Percentiles rank a stretch among this genome's conserved stretches.
These are phyloP conservation scores for Phaeosphaeriaceae sp. DNA, from an alignment of 2,329 filamentous ascomycete genomes.

Conservation along the genomic window DNA sequence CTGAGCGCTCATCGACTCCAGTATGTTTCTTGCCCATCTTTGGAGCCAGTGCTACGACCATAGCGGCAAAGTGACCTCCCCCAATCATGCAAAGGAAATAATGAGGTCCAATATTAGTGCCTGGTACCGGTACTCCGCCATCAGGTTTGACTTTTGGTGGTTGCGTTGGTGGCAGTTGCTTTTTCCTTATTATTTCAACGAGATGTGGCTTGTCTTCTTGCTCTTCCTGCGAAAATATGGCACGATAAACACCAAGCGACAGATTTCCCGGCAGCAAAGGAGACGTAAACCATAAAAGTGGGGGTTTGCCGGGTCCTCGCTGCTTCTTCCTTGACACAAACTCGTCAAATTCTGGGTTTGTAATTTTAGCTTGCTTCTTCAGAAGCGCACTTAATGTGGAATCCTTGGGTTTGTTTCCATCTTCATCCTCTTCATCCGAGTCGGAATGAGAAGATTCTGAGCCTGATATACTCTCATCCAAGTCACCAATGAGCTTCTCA, in stretches of 20 bases:
- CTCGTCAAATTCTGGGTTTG: slow-evolving; percentile 60
- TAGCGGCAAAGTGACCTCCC: slow-evolving; percentile 95
- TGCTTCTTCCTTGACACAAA: slow-evolving; percentile 57
- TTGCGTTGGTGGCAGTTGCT: slow-evolving; percentile 73
- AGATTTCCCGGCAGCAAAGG: slow-evolving; percentile 75
- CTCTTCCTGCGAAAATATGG: slow-evolving; percentile 77
- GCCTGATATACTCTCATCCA: slow-evolving; percentile 92
- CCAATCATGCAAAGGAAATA: slow-evolving; percentile 99
- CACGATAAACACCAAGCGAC: slow-evolving; percentile 85
- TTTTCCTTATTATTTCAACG: slow-evolving; percentile 72
- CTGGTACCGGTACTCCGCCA: slow-evolving; percentile 64
- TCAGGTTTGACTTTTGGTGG: slow-evolving; percentile 55
- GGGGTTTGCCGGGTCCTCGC: slow-evolving; percentile 68
- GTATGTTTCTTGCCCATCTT: slow-evolving; percentile 72
- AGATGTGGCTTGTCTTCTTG: slow-evolving; percentile 67
- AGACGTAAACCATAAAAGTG: slow-evolving; percentile 85
- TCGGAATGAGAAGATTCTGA: slow-evolving; percentile 77
- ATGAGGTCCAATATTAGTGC: slow-evolving; percentile 74
- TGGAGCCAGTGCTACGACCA: slow-evolving; percentile 88
- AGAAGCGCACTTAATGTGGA: slow-evolving; percentile 77
- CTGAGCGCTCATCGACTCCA: slow-evolving; percentile 80
- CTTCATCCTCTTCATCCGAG: slow-evolving; percentile 69
- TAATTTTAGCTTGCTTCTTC: slow-evolving; percentile 81
- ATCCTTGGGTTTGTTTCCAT: slow-evolving; percentile 62
- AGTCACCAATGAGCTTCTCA: slow-evolving; percentile 79